Evolutionary conservation across 2,329 filamentous ascomycete genomes (phyloP).

Genomic region (Pseudophaeomoniella oleicola): DNA sequence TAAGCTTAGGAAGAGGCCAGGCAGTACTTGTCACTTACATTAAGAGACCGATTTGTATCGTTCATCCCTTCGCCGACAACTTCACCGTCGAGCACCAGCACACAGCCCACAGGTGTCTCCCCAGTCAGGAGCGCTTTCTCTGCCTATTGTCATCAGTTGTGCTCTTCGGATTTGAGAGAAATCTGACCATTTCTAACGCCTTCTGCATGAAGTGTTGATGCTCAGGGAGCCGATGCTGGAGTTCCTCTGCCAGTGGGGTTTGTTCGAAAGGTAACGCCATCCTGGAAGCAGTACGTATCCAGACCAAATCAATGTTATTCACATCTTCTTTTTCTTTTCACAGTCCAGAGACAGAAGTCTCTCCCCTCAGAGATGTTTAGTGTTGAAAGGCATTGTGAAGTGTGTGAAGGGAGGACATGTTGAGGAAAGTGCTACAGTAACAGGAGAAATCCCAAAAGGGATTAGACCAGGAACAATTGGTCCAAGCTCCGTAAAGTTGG

Average conservation of each 20-base stretch:
- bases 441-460: too few species aligned
- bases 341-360: too few species aligned
- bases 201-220: constrained; percentile 14
- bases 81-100: constrained; percentile 65
- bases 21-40: too few species aligned
- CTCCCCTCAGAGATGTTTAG: too few species aligned
- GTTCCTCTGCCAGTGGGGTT: background rate
- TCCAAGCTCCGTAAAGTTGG: too few species aligned
- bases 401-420: too few species aligned
- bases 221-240: constrained; percentile 7
- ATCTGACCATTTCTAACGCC: constrained; percentile 9
- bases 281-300: background rate
- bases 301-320: background rate
- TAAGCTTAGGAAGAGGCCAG: too few species aligned
- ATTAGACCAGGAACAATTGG: too few species aligned
- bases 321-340: too few species aligned
- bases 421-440: too few species aligned
- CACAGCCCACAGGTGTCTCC: constrained; percentile 93
- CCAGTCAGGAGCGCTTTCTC: constrained; percentile 70
- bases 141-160: constrained; percentile 39
- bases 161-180: background rate
- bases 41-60: constrained; percentile 79
- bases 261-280: background rate
- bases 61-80: constrained; percentile 91
- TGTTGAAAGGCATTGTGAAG: too few species aligned